A percentile compares a stretch with the other conserved stretches of the same genome.
Conservation (phyloP, 495 filamentous ascomycete species). For the Penicillium mononematosum region DNA sequence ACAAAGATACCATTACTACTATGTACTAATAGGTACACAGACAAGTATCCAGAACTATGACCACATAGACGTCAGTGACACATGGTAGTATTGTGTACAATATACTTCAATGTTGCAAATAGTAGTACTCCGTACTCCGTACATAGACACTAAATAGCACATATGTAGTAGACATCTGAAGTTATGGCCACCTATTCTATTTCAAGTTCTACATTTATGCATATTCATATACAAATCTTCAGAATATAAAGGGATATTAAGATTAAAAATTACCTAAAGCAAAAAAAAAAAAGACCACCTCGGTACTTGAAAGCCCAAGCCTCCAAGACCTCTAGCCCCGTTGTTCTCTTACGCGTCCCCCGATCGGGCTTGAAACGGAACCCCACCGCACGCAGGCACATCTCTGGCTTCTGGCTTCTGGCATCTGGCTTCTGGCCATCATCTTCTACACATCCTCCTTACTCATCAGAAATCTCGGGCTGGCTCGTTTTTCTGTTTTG, state of each 20-base stretch:
- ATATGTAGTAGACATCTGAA: too few relatives aligned
- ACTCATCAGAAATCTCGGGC: slow-evolving; percentile 29
- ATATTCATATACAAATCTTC: background rate
- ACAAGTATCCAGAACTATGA: too few relatives aligned
- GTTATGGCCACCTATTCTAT: too few relatives aligned
- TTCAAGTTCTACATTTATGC: too few relatives aligned
- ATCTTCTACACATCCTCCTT: slow-evolving; percentile 16
- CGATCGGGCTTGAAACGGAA: slow-evolving; percentile 36
- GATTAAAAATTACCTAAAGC: slow-evolving; percentile 1
- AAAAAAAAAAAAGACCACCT: background rate
- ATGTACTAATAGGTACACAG: too few relatives aligned
- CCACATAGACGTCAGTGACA: too few relatives aligned
- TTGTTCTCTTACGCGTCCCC: slow-evolving; percentile 31
- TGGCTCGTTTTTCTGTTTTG: slow-evolving; percentile 28
- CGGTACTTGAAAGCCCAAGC: background rate
- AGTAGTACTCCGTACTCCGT: too few relatives aligned
- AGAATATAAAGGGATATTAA: background rate
- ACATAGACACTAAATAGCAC: too few relatives aligned
- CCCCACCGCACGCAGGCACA: slow-evolving; percentile 37
- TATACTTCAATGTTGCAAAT: too few relatives aligned
- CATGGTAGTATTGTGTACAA: too few relatives aligned
- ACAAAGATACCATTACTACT: too few relatives aligned
- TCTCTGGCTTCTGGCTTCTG: background rate
- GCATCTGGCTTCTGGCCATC: background rate
- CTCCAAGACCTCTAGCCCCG: background rate